These are phyloP conservation scores for Fusarium falciforme DNA, from an alignment of 2,329 filamentous ascomycete genomes.

Conservation along the genomic window DNA sequence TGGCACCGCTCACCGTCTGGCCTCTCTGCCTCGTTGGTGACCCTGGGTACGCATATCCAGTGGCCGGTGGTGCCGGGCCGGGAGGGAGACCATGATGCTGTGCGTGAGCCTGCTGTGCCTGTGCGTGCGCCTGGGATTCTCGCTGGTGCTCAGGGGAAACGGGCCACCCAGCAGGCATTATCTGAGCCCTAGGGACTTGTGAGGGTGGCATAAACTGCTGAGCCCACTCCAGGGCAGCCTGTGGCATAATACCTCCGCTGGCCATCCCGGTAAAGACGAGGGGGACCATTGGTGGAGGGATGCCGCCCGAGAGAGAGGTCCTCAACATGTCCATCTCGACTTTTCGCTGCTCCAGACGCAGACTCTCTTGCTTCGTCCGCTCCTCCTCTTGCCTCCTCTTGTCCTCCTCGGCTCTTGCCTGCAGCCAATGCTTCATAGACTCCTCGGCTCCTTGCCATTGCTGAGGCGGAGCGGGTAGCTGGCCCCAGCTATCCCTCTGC, in stretches of 20 bases:
- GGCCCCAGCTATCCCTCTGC: constrained; percentile 57
- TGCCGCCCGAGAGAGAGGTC: constrained; percentile 74
- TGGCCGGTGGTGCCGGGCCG: constrained; percentile 49
- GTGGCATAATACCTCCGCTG: constrained; percentile 67
- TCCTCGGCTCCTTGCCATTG: constrained; percentile 77
- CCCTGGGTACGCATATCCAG: constrained; percentile 59
- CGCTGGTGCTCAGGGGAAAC: constrained; percentile 66
- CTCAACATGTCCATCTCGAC: constrained; percentile 79
- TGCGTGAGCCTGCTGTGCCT: constrained; percentile 55
- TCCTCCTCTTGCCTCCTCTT: constrained; percentile 80
- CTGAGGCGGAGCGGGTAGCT: constrained; percentile 72
- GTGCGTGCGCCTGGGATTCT: constrained; percentile 60
- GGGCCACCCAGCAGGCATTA: constrained; percentile 61
- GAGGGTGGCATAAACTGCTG: constrained; percentile 72
- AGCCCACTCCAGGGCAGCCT: constrained; percentile 73
- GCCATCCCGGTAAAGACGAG: constrained; percentile 80
- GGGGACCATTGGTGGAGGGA: constrained; percentile 80
- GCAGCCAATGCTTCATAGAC: constrained; percentile 77
- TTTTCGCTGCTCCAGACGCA: constrained; percentile 77
- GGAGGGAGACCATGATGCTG: constrained; percentile 54
- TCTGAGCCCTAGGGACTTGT: constrained; percentile 62
- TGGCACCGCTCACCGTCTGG: constrained; percentile 58
- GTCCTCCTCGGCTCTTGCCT: constrained; percentile 79
- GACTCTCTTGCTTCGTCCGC: constrained; percentile 70
- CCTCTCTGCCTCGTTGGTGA: constrained; percentile 64